Percentiles rank a stretch among this genome's conserved stretches.
These are phyloP conservation scores for Kregervanrija fluxuum DNA, from an alignment of 805 yeast species.

Conservation along the genomic window DNA sequence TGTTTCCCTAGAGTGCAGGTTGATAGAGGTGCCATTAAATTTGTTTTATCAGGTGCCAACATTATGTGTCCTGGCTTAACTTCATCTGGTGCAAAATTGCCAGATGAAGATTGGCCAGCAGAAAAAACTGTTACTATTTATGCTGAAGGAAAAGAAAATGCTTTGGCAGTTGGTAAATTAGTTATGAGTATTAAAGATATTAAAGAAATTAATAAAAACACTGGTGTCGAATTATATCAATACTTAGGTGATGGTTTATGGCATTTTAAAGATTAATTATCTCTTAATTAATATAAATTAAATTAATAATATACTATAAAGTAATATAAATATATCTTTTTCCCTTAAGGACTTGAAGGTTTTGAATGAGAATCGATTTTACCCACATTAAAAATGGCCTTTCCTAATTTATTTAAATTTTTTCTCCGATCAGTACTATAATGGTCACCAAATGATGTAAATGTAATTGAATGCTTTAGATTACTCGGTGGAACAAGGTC, in stretches of 20 bases:
- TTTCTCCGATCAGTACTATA: too few relatives aligned
- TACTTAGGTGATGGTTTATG: slow-evolving; percentile 88
- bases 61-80: slow-evolving; percentile 96
- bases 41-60: slow-evolving; percentile 91
- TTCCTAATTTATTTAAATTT: too few relatives aligned
- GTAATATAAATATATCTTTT: too few relatives aligned
- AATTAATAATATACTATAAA: too few relatives aligned
- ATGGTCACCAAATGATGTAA: slow-evolving; percentile 7
- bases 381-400: too few relatives aligned
- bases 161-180: slow-evolving; percentile 85
- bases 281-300: too few relatives aligned
- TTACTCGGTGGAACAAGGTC: background rate
- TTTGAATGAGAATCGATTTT: too few relatives aligned
- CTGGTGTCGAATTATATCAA: slow-evolving; percentile 79
- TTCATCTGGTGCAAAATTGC: slow-evolving; percentile 74
- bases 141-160: slow-evolving; percentile 90
- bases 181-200: slow-evolving; percentile 87
- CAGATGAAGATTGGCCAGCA: slow-evolving; percentile 60
- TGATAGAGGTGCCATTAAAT: slow-evolving; percentile 94
- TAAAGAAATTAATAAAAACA: slow-evolving; percentile 73
- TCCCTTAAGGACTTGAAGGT: too few relatives aligned
- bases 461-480: slow-evolving; percentile 8
- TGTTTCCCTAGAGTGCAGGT: slow-evolving; percentile 84
- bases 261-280: slow-evolving; percentile 47
- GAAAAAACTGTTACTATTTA: slow-evolving; percentile 73